phyloP scores from a whole-genome alignment of 192 early-diverging fungal species.

The Coemansia sp. region DNA sequence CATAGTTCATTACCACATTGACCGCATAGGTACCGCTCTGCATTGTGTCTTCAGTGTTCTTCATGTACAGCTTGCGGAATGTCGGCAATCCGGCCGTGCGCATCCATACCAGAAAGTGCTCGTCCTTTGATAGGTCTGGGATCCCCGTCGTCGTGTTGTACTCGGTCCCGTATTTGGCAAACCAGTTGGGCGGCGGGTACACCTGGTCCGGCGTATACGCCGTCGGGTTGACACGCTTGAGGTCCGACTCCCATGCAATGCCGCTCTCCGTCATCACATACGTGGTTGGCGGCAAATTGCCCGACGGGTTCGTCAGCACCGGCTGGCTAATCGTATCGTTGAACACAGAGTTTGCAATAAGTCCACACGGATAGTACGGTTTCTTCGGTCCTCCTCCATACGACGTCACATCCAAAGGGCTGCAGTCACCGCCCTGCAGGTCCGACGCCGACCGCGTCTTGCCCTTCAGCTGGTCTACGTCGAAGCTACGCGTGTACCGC shows the following conservation, averaged over 20 bases:
- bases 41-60: slow-evolving; percentile 64
- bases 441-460: slow-evolving; percentile 45
- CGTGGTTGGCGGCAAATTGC: slow-evolving; percentile 20
- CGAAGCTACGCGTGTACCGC: slow-evolving; percentile 89
- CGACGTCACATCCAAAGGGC: slow-evolving; percentile 52
- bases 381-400: slow-evolving; percentile 31
- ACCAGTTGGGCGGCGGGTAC: slow-evolving; percentile 90
- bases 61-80: slow-evolving; percentile 94
- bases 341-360: slow-evolving; percentile 98
- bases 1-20: slow-evolving; percentile 77
- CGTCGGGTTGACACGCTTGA: slow-evolving; percentile 63
- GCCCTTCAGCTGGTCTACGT: slow-evolving; percentile 80
- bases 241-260: slow-evolving; percentile 90
- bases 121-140: slow-evolving; percentile 65
- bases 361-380: slow-evolving; percentile 91
- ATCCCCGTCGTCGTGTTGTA: slow-evolving; percentile 47
- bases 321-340: slow-evolving; percentile 72
- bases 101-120: slow-evolving; percentile 99
- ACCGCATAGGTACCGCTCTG: slow-evolving; percentile 71
- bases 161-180: slow-evolving; percentile 57
- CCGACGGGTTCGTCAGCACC: slow-evolving; percentile 59
- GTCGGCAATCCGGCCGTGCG: slow-evolving; percentile 91
- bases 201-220: slow-evolving; percentile 58
- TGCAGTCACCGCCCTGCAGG: slow-evolving; percentile 58
- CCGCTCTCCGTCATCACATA: slow-evolving; percentile 66